Conservation (phyloP, 129 eudicot species). For the Oenanthe sinensis region DNA sequence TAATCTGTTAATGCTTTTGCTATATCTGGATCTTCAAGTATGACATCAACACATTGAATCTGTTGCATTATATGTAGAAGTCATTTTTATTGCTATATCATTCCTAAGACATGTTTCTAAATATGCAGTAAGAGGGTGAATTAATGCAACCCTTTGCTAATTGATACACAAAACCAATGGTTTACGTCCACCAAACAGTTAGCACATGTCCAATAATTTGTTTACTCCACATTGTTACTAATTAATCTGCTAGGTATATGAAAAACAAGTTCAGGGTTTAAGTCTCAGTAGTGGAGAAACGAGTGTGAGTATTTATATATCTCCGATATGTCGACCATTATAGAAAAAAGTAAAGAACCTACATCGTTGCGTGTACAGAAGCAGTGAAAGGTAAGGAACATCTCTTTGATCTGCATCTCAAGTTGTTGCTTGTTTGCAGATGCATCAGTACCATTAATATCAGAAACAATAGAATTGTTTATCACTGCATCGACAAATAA, state of each 20-base stretch:
- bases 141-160: background rate
- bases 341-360: slow-evolving; percentile 12
- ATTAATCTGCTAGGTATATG: background rate
- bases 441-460: slow-evolving; percentile 12
- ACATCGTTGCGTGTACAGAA: slow-evolving; percentile 68
- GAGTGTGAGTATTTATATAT: background rate
- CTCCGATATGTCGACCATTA: background rate
- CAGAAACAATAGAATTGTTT: slow-evolving; percentile 10
- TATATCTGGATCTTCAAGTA: slow-evolving; percentile 51
- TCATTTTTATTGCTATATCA: background rate
- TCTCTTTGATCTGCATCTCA: slow-evolving; percentile 41
- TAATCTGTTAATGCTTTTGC: slow-evolving; percentile 54
- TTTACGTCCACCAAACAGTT: background rate
- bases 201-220: background rate
- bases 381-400: slow-evolving; percentile 61
- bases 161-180: background rate
- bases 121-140: background rate
- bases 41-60: slow-evolving; percentile 55
- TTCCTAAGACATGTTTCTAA: background rate
- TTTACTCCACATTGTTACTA: too few relatives aligned
- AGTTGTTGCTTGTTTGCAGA: slow-evolving; percentile 29
- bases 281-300: background rate
- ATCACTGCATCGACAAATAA: slow-evolving; percentile 25
- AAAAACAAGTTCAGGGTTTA: background rate
- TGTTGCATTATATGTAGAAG: slow-evolving; percentile 10